Conservation (phyloP, 2,329 filamentous ascomycete species). For the Biscogniauxia marginata region DNA sequence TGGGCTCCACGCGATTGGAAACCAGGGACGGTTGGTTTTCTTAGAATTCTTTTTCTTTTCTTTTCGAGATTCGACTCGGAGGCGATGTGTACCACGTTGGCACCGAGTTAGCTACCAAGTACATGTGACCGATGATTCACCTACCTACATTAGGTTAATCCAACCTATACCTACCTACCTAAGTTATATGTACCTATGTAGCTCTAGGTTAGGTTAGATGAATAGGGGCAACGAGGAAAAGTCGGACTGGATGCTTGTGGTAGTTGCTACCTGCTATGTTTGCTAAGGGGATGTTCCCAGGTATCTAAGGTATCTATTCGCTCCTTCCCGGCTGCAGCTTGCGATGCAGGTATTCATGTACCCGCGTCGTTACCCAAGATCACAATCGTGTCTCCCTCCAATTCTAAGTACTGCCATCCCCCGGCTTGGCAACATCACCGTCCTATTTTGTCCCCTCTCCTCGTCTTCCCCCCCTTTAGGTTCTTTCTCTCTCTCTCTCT, state of each 20-base stretch:
- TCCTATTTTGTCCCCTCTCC: background rate
- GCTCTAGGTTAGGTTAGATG: background rate
- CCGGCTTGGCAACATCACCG: conserved; percentile 23
- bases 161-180: background rate
- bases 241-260: background rate
- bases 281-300: background rate
- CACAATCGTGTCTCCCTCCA: conserved; percentile 16
- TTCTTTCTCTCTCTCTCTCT: background rate
- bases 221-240: background rate
- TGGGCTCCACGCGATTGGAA: background rate
- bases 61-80: background rate
- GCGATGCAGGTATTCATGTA: background rate
- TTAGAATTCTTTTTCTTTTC: background rate
- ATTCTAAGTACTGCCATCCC: conserved; percentile 18
- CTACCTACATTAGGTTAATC: no score
- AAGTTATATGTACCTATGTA: background rate
- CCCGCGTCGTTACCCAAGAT: conserved; percentile 15
- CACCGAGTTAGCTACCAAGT: background rate
- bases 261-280: background rate
- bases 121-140: no score
- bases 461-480: background rate
- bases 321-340: background rate
- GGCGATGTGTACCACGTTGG: background rate
- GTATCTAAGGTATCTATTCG: background rate
- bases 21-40: background rate